These are phyloP conservation scores for Aspergillus sojae DNA, from an alignment of 2,329 filamentous ascomycete genomes.

Conservation along the genomic window DNA sequence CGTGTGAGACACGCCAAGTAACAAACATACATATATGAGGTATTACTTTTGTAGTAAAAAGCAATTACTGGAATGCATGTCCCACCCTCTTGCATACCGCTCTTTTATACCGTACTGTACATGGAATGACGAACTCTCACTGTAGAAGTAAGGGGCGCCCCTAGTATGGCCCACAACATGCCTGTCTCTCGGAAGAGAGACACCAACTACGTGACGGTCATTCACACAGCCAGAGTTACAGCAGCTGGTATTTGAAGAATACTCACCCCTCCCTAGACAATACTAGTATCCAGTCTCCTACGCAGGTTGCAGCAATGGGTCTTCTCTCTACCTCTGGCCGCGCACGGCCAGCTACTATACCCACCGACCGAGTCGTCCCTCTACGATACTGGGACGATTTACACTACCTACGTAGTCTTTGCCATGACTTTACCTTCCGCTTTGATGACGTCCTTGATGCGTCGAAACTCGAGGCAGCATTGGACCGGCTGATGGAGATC, in stretches of 20 bases:
- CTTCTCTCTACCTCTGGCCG: neutral
- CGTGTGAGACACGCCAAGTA: neutral
- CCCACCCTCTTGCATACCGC: neutral
- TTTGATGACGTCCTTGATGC: conserved; percentile 54
- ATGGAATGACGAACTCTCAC: neutral
- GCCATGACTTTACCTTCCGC: conserved; percentile 32
- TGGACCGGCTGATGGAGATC: conserved; percentile 44
- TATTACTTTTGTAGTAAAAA: neutral
- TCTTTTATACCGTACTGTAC: neutral
- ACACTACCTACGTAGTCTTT: conserved; percentile 9
- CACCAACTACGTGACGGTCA: too few species aligned
- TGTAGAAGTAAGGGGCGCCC: neutral
- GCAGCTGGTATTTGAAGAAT: neutral
- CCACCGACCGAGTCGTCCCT: conserved; percentile 18
- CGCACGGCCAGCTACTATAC: conserved; percentile 7
- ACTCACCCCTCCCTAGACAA: neutral
- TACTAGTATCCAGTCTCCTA: neutral
- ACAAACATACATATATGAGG: neutral
- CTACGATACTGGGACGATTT: conserved; percentile 19
- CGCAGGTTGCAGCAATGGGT: conserved; percentile 1
- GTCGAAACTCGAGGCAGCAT: conserved; percentile 38
- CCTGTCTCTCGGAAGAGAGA: too few species aligned
- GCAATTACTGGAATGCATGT: neutral
- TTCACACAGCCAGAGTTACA: too few species aligned
- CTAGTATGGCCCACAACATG: neutral